Percentiles rank a stretch among this genome's conserved stretches.
Conservation (phyloP, 2,329 filamentous ascomycete species). For the Colletotrichum incanum region DNA sequence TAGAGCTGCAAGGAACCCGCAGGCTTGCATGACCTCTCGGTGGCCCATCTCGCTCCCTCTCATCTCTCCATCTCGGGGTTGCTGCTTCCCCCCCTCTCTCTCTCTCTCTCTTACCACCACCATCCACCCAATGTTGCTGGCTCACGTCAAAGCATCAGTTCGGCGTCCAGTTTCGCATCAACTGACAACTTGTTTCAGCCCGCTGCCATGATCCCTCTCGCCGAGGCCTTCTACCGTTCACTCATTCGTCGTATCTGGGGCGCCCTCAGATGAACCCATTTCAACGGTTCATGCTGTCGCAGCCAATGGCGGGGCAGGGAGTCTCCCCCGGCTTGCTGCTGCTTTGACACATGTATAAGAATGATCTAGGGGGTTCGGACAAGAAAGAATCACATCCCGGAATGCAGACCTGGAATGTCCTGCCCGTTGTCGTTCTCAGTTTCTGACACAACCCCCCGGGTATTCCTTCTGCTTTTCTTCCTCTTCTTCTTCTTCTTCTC, state of each 20-base stretch:
- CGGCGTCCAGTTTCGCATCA: constrained; percentile 27
- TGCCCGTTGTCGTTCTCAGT: constrained; percentile 8
- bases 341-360: constrained; percentile 9
- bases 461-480: neutral
- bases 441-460: constrained; percentile 7
- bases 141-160: constrained; percentile 14
- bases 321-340: constrained; percentile 2
- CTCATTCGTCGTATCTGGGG: constrained; percentile 23
- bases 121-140: constrained; percentile 12
- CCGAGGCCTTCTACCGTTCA: neutral
- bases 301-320: constrained; percentile 17
- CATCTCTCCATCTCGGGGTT: neutral
- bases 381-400: neutral
- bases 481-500: constrained; percentile 1
- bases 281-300: constrained; percentile 4
- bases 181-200: constrained; percentile 36
- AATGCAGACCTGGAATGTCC: neutral
- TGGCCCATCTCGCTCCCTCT: constrained; percentile 2
- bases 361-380: neutral
- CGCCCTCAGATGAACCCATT: constrained; percentile 36
- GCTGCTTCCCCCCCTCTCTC: too few species aligned
- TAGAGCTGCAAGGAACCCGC: constrained; percentile 4
- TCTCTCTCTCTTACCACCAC: neutral
- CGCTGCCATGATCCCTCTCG: constrained; percentile 27
- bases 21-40: constrained; percentile 5